Base-by-base conservation (phyloP, 805 yeast species). In the Hanseniaspora taiwanica region DNA sequence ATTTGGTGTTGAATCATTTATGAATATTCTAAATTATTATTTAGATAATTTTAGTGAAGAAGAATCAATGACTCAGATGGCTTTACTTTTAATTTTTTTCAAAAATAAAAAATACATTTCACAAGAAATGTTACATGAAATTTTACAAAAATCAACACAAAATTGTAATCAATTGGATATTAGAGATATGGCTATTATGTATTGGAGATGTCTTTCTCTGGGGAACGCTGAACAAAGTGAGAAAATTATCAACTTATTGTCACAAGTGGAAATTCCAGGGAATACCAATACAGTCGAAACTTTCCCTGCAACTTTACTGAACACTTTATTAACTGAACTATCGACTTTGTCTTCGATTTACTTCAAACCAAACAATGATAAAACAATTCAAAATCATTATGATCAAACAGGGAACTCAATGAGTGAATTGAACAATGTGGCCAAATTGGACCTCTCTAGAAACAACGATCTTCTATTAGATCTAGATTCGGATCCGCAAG, bases 311-410 rank as follows among this genome's bases (percentile, higher is more conserved):
- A n/a, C 94, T n/a, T n/a, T n/a, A n/a, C n/a, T n/a, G n/a, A n/a
- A n/a, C n/a, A n/a, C n/a, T n/a, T n/a, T n/a, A n/a, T n/a, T n/a
- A n/a, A n/a, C n/a, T n/a, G n/a, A 89, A 54, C 62, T 89, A 42
- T 78, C 93, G 2, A 80, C 91, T 7, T 69, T 91, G 45, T 78
- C 95, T 29, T 84, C 96, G 0, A 91, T 91, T 2, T 84, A 84
- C 54, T 93, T 81, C 59, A 81, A 80, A 54, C 94, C 96, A 12
- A 33, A 10, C 75, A 82, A 4, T 64, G 74, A 16, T 80, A 18
- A 18, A 16, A 13, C 19, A 18, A 12, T 33, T 3, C 21, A 19
- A 20, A 55, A 62, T 19, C 49, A 48, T 10, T n/a, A n/a, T n/a
- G n/a, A n/a, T 49, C 52, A n/a, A 58, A 54, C 34, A 40, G 66